phyloP scores from a whole-genome alignment of 805 yeast genomes.

The Isabelozyma rhagii region DNA sequence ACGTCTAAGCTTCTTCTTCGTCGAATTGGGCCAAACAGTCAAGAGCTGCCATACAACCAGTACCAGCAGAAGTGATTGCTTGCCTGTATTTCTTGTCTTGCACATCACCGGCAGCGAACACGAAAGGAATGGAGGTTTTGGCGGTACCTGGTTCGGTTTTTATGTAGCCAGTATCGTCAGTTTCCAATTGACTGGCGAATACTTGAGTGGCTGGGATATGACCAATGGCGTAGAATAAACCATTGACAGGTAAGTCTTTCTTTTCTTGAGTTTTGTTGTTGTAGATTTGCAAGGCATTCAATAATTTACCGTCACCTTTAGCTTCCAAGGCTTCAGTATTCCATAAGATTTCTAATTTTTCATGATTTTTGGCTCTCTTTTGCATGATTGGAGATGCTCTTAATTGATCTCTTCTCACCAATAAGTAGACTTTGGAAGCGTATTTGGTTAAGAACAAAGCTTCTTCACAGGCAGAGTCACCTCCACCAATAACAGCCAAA shows the following conservation, averaged over 20 bases:
- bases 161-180: conserved; percentile 87
- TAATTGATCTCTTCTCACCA: conserved; percentile 90
- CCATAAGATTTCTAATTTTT: conserved; percentile 87
- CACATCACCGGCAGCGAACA: conserved; percentile 98
- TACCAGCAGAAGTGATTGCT: conserved; percentile 99
- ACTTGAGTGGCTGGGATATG: conserved; percentile 92
- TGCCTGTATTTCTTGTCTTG: conserved; percentile 97
- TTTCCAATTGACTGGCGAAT: conserved; percentile 71
- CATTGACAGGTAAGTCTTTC: conserved; percentile 73
- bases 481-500: conserved; percentile 97
- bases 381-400: conserved; percentile 98
- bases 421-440: conserved; percentile 90
- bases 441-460: conserved; percentile 95
- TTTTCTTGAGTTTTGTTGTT: conserved; percentile 70
- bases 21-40: conserved; percentile 48
- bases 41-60: conserved; percentile 99
- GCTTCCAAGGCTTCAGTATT: conserved; percentile 85
- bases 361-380: conserved; percentile 80
- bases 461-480: conserved; percentile 99
- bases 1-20: neutral
- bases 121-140: conserved; percentile 80
- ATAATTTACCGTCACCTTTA: conserved; percentile 87
- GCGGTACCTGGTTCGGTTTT: conserved; percentile 88
- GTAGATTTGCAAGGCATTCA: conserved; percentile 61
- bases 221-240: conserved; percentile 97